Evolutionary conservation across 352 stramenopile species (phyloP).

Genomic region (Lagenidium giganteum): DNA sequence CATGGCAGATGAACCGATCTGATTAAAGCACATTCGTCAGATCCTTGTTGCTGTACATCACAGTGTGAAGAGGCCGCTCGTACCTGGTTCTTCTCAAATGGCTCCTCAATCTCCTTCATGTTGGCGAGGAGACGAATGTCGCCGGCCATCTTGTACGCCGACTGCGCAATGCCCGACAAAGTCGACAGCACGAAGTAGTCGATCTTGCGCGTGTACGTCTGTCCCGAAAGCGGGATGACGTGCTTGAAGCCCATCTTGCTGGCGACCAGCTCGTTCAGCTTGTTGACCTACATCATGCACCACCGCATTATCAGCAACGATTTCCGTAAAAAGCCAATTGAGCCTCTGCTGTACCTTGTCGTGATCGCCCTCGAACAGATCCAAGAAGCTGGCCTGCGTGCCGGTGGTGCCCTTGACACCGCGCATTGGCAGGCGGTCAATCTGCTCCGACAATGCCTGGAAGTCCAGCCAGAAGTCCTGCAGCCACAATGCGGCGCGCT

Average conservation of each 20-base stretch:
- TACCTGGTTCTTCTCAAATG: slow-evolving; percentile 89
- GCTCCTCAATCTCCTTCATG: slow-evolving; percentile 98
- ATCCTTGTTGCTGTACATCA: too few species aligned
- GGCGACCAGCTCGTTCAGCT: slow-evolving; percentile 95
- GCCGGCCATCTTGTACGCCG: slow-evolving; percentile 98
- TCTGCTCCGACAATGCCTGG: slow-evolving; percentile 92
- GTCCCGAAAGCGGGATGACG: slow-evolving; percentile 95
- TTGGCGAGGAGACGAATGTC: slow-evolving; percentile 99
- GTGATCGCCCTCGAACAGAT: slow-evolving; percentile 98
- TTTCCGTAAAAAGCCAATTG: too few species aligned
- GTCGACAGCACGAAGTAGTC: slow-evolving; percentile 96
- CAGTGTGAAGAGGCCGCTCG: not conserved
- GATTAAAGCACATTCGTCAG: not conserved
- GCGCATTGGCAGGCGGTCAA: slow-evolving; percentile 95
- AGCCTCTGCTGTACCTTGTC: slow-evolving; percentile 83
- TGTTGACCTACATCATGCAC: slow-evolving; percentile 84
- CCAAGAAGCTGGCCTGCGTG: slow-evolving; percentile 98
- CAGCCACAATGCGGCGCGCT: slow-evolving; percentile 97
- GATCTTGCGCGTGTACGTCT: slow-evolving; percentile 99
- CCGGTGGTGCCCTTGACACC: slow-evolving; percentile 99
- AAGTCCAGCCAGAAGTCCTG: slow-evolving; percentile 98
- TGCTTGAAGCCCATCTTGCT: slow-evolving; percentile 98
- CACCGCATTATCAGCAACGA: too few species aligned
- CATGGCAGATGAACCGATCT: slow-evolving; percentile 98
- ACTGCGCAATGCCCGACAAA: slow-evolving; percentile 96